phyloP scores from a whole-genome alignment of 768 basidiomycete genomes.

The Boletus bicolor region DNA sequence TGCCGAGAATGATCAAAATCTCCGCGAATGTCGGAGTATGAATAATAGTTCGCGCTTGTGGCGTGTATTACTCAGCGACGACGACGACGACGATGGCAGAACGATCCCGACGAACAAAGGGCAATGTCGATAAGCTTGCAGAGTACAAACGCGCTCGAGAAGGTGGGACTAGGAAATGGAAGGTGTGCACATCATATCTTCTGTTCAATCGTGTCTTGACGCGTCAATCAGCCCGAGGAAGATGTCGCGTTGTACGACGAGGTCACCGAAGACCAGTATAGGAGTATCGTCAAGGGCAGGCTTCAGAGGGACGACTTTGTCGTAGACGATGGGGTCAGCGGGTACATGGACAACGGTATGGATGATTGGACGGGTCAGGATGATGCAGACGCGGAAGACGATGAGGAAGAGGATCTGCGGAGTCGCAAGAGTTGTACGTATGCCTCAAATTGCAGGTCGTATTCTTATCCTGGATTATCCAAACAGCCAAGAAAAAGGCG shows the following conservation, averaged over 20 bases:
- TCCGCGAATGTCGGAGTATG: slow-evolving; percentile 24
- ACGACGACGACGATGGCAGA: slow-evolving; percentile 22
- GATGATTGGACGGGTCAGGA: slow-evolving; percentile 81
- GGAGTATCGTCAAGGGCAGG: slow-evolving; percentile 75
- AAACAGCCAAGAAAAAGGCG: slow-evolving; percentile 29
- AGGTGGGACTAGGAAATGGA: slow-evolving; percentile 55
- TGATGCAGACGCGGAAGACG: slow-evolving; percentile 55
- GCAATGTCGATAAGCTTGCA: slow-evolving; percentile 45
- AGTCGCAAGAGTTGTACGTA: slow-evolving; percentile 43
- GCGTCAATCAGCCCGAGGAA: slow-evolving; percentile 42
- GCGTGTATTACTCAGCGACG: slow-evolving; percentile 11
- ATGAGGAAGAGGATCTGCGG: slow-evolving; percentile 34
- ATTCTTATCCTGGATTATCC: slow-evolving; percentile 6
- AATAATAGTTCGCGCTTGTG: slow-evolving; percentile 30
- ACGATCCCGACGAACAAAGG: slow-evolving; percentile 27
- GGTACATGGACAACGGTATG: slow-evolving; percentile 95
- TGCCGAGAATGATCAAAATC: slow-evolving; percentile 3
- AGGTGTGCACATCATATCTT: slow-evolving; percentile 39
- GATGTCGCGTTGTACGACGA: slow-evolving; percentile 82
- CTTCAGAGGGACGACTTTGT: slow-evolving; percentile 91
- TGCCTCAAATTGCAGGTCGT: background rate
- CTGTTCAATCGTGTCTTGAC: slow-evolving; percentile 15
- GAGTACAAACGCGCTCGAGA: slow-evolving; percentile 59
- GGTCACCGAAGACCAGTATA: slow-evolving; percentile 87
- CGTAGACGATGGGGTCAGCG: slow-evolving; percentile 86